A percentile compares a stretch with the other conserved stretches of the same genome.
Evolutionary conservation across 2,329 filamentous ascomycete species (phyloP).

Genomic region (Exophiala phaeomuriformis): DNA sequence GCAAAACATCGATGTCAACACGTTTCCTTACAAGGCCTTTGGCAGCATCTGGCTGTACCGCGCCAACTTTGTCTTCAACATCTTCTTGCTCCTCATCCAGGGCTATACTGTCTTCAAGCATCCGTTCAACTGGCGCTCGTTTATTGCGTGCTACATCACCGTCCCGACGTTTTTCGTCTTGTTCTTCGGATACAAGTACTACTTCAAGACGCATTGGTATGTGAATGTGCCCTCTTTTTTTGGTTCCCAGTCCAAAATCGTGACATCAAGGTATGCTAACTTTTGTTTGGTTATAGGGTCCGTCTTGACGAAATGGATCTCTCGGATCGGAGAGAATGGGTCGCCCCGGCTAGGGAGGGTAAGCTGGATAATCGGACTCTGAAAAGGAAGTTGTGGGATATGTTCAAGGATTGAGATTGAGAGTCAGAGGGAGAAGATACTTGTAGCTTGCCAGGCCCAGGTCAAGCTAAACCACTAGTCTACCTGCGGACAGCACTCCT

Average conservation of each 20-base stretch:
- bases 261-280: too few relatives aligned
- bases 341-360: not conserved
- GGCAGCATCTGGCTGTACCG: conserved; percentile 3
- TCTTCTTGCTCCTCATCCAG: conserved; percentile 58
- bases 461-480: too few relatives aligned
- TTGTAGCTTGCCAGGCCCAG: too few relatives aligned
- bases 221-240: not conserved
- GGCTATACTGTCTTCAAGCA: conserved; percentile 44
- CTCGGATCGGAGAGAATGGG: conserved; percentile 8
- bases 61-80: conserved; percentile 50
- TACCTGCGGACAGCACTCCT: too few relatives aligned
- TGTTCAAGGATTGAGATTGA: conserved; percentile 5
- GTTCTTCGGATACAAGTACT: conserved; percentile 39
- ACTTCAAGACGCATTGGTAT: conserved; percentile 31
- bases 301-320: conserved; percentile 10
- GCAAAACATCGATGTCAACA: conserved; percentile 33
- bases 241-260: not conserved
- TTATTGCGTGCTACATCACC: conserved; percentile 8
- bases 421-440: not conserved
- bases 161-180: conserved; percentile 16
- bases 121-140: conserved; percentile 1
- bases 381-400: conserved; percentile 5
- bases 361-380: not conserved
- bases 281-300: not conserved
- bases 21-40: conserved; percentile 36